Percentiles rank a stretch among this genome's conserved stretches.
Evolutionary conservation across 208 protist genomes (phyloP).

Genomic region (Leishmania tropica): DNA sequence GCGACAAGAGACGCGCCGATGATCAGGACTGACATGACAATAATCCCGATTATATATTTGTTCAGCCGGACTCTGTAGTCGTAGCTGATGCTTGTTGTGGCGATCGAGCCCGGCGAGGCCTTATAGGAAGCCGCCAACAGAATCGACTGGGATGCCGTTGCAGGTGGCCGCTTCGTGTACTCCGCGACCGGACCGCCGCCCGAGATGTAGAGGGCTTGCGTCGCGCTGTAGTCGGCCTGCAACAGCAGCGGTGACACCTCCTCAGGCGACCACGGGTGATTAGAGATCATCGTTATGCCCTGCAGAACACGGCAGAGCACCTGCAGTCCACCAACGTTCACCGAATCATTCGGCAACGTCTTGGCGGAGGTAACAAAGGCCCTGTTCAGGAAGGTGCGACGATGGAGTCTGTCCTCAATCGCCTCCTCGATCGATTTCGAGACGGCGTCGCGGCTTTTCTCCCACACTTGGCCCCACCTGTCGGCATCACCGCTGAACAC

Average conservation of each 20-base stretch:
- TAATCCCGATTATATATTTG: conserved; percentile 23
- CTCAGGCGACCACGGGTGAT: conserved; percentile 9
- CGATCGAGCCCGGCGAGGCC: background rate
- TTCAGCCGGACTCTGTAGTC: conserved; percentile 17
- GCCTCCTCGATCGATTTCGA: conserved; percentile 3
- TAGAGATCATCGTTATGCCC: conserved; percentile 1
- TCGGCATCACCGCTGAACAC: conserved; percentile 7
- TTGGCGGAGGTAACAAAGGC: conserved; percentile 5
- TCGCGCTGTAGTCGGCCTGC: conserved; percentile 27
- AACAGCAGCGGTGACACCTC: conserved; percentile 24
- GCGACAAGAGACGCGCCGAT: conserved; percentile 28
- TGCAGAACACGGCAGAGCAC: conserved; percentile 25
- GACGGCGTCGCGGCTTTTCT: background rate
- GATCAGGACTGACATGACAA: conserved; percentile 35
- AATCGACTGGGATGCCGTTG: background rate
- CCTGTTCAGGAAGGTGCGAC: background rate
- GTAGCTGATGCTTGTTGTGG: conserved; percentile 13
- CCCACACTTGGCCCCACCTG: conserved; percentile 12
- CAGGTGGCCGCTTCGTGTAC: background rate
- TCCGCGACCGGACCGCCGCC: background rate
- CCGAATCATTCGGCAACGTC: conserved; percentile 1
- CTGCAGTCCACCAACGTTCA: conserved; percentile 12
- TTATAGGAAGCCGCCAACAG: background rate
- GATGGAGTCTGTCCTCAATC: background rate
- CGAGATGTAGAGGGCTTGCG: conserved; percentile 15